phyloP scores from a whole-genome alignment of 1,284 basidiomycete species.

The Moesziomyces globuligerus region DNA sequence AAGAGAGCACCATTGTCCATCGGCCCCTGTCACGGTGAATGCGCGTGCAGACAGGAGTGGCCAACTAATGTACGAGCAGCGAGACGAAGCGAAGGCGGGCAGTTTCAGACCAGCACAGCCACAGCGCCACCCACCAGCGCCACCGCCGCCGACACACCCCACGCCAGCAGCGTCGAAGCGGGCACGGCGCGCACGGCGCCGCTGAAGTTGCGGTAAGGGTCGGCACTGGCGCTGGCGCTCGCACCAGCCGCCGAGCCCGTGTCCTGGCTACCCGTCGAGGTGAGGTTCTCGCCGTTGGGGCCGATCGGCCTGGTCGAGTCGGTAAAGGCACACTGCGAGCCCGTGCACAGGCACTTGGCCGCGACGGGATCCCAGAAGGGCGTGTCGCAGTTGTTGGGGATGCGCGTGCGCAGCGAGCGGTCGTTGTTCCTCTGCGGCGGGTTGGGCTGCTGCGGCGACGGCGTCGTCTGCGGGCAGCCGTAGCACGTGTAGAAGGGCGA shows the following conservation, averaged over 20 bases:
- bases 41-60: background rate
- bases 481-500: conserved; percentile 63
- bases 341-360: conserved; percentile 56
- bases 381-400: conserved; percentile 55
- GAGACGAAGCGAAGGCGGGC: background rate
- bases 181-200: conserved; percentile 11
- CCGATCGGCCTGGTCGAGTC: conserved; percentile 59
- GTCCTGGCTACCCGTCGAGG: conserved; percentile 33
- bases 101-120: conserved; percentile 22
- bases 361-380: conserved; percentile 62
- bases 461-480: conserved; percentile 56
- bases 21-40: background rate
- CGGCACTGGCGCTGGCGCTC: conserved; percentile 28
- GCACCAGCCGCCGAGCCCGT: conserved; percentile 8
- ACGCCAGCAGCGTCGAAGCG: conserved; percentile 11
- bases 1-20: background rate
- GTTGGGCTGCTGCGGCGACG: conserved; percentile 58
- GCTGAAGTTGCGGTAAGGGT: conserved; percentile 38
- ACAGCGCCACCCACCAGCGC: conserved; percentile 22
- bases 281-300: conserved; percentile 51
- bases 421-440: conserved; percentile 62
- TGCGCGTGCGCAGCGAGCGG: conserved; percentile 51
- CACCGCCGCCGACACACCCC: conserved; percentile 17
- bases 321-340: conserved; percentile 45
- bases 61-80: background rate